Evolutionary conservation across 2,329 filamentous ascomycete species (phyloP).

Genomic region (Diaporthe vexans): DNA sequence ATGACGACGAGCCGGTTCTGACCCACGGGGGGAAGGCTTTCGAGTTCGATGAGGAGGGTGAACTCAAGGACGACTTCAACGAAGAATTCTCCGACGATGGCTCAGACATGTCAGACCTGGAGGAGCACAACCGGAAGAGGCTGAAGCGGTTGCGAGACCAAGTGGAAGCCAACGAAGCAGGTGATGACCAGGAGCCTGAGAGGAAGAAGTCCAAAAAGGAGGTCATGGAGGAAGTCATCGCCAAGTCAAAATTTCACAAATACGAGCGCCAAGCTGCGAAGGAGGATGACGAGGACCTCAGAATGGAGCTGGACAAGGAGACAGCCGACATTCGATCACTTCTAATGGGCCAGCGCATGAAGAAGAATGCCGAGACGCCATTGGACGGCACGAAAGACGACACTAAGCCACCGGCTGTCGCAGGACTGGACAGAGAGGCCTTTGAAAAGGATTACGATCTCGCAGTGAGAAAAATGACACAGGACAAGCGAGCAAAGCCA

Average conservation of each 20-base stretch:
- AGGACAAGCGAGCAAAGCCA: conserved; percentile 87
- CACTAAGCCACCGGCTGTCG: conserved; percentile 41
- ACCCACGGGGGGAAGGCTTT: conserved; percentile 89
- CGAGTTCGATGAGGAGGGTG: conserved; percentile 70
- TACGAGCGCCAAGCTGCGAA: conserved; percentile 93
- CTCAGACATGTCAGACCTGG: conserved; percentile 63
- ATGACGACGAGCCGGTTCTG: conserved; percentile 76
- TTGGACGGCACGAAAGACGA: conserved; percentile 46
- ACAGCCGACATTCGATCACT: conserved; percentile 82
- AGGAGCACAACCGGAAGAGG: conserved; percentile 62
- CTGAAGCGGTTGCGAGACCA: conserved; percentile 69
- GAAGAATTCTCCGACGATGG: conserved; percentile 75
- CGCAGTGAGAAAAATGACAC: conserved; percentile 83
- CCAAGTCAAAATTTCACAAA: conserved; percentile 96
- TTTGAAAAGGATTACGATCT: conserved; percentile 92
- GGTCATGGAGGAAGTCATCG: conserved; percentile 97
- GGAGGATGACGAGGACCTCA: conserved; percentile 91
- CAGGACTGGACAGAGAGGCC: conserved; percentile 73
- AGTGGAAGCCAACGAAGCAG: conserved; percentile 58
- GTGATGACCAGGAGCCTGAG: conserved; percentile 74
- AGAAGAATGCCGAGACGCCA: conserved; percentile 45
- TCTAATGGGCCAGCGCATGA: conserved; percentile 67
- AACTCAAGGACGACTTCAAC: conserved; percentile 79
- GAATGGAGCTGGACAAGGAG: conserved; percentile 87
- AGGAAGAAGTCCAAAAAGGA: conserved; percentile 96